Conservation (phyloP, 2,329 filamentous ascomycete species). For the Fusarium torulosum region DNA sequence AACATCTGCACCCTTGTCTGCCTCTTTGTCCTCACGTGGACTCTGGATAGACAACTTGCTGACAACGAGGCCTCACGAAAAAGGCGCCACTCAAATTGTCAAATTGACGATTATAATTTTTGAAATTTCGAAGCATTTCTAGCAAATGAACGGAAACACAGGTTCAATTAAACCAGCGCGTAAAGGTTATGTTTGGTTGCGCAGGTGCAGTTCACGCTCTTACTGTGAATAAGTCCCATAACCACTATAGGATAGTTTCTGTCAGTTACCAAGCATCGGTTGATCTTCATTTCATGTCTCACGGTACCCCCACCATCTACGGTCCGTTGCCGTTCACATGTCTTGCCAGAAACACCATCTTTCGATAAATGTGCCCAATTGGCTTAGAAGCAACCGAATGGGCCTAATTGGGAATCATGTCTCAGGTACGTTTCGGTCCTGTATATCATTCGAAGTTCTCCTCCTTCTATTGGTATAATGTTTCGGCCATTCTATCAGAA, state of each 20-base stretch:
- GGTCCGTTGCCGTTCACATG: conserved; percentile 40
- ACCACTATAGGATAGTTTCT: background rate
- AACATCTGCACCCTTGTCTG: conserved; percentile 21
- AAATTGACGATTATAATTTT: background rate
- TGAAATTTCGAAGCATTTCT: background rate
- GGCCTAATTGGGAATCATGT: conserved; percentile 34
- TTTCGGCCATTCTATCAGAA: conserved; percentile 16
- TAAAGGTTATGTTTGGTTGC: background rate
- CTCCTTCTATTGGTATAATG: conserved; percentile 6
- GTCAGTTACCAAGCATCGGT: conserved; percentile 7
- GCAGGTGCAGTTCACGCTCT: background rate
- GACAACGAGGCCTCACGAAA: conserved; percentile 40
- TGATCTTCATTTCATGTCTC: conserved; percentile 20
- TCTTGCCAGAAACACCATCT: conserved; percentile 34
- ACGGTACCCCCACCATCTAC: conserved; percentile 31
- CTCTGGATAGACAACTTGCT: conserved; percentile 37
- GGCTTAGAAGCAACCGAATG: conserved; percentile 20
- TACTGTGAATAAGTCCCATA: background rate
- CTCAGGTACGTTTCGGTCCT: conserved; percentile 36
- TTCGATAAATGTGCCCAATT: conserved; percentile 14
- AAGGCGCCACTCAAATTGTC: conserved; percentile 4
- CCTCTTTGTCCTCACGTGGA: conserved; percentile 37
- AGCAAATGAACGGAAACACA: background rate
- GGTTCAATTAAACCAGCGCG: background rate
- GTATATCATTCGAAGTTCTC: conserved; percentile 7